Conservation (phyloP, 129 eudicot genomes). For the Centaurea solstitialis region DNA sequence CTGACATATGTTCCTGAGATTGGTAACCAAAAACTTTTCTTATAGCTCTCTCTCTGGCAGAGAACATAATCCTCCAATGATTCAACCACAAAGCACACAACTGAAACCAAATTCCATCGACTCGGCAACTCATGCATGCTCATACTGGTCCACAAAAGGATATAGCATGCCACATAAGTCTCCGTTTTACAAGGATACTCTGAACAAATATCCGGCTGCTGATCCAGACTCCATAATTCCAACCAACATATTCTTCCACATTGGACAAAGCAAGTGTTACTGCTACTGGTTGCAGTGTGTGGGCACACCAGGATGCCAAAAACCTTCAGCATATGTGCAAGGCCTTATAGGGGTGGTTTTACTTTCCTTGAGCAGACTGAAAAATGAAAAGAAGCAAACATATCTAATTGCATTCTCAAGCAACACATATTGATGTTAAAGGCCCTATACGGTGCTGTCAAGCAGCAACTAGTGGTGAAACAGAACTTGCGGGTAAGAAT, state of each 20-base stretch:
- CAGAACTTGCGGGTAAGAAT: slow-evolving; percentile 61
- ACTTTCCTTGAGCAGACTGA: slow-evolving; percentile 80
- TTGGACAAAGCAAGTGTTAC: slow-evolving; percentile 25
- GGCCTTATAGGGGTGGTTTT: slow-evolving; percentile 77
- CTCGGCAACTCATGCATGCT: slow-evolving; percentile 34
- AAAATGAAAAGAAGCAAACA: slow-evolving; percentile 78
- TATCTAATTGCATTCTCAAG: slow-evolving; percentile 64
- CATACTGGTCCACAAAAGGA: slow-evolving; percentile 49
- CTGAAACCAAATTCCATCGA: slow-evolving; percentile 45
- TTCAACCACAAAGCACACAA: slow-evolving; percentile 41
- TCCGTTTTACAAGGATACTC: slow-evolving; percentile 30
- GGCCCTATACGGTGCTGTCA: slow-evolving; percentile 78
- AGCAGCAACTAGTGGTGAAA: slow-evolving; percentile 68
- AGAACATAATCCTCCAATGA: slow-evolving; percentile 37
- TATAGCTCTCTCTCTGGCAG: slow-evolving; percentile 42
- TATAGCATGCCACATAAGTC: slow-evolving; percentile 40
- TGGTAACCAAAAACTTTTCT: slow-evolving; percentile 49
- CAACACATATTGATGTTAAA: slow-evolving; percentile 75
- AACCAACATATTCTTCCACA: slow-evolving; percentile 38
- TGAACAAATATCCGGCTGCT: slow-evolving; percentile 30
- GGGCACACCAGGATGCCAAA: slow-evolving; percentile 70
- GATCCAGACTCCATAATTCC: slow-evolving; percentile 35
- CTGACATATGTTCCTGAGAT: slow-evolving; percentile 49
- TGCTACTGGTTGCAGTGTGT: slow-evolving; percentile 40
- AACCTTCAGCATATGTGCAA: slow-evolving; percentile 74